Conservation (phyloP, 257 asterid species). For the Penstemon barbatus region DNA sequence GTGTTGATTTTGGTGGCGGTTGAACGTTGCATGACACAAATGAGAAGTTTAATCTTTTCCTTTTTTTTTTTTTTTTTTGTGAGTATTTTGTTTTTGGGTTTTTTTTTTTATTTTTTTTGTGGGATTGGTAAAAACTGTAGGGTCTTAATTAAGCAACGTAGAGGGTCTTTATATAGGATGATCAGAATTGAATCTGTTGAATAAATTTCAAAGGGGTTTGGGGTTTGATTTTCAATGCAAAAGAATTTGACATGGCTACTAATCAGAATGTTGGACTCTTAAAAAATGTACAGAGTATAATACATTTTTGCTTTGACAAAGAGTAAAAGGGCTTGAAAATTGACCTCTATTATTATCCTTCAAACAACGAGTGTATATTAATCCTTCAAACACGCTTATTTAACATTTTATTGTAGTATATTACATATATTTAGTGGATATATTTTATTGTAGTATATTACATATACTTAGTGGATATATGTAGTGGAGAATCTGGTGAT, state of each 20-base stretch:
- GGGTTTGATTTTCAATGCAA: conserved; percentile 37
- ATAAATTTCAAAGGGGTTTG: not conserved
- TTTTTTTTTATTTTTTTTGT: not conserved
- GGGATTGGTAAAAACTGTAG: not conserved
- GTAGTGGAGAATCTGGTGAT: too few relatives aligned
- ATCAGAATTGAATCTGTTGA: not conserved
- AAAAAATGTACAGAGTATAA: conserved; percentile 34
- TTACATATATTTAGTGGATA: not conserved
- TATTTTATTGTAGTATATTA: not conserved
- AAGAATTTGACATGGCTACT: conserved; percentile 29
- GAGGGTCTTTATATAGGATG: conserved; percentile 32
- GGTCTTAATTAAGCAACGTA: not conserved
- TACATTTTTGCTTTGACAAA: conserved; percentile 34
- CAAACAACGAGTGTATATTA: conserved; percentile 17
- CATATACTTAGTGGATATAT: too few relatives aligned
- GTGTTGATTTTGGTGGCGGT: conserved; percentile 35
- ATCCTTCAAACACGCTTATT: conserved; percentile 69
- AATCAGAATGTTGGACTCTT: conserved; percentile 48
- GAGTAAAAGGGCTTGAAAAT: conserved; percentile 59
- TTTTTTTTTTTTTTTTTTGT: too few relatives aligned
- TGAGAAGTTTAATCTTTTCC: conserved; percentile 1
- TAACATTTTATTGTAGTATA: not conserved
- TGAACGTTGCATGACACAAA: conserved; percentile 55
- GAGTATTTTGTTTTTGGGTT: not conserved
- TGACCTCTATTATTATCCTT: conserved; percentile 33